Conservation (phyloP, 768 basidiomycete species). For the Mycena latifolia region DNA sequence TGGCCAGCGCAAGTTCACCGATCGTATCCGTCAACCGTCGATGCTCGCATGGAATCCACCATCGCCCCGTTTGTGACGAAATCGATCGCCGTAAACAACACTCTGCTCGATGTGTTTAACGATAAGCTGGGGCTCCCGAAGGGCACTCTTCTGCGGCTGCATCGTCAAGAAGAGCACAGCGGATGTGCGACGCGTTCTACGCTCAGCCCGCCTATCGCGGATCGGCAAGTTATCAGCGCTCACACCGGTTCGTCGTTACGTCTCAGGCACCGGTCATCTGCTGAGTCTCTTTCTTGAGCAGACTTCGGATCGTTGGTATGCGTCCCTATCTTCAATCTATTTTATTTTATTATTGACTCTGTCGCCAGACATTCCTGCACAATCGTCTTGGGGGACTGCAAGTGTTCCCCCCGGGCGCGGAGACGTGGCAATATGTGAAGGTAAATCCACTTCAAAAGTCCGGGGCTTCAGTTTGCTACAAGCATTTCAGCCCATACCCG, state of each 20-base stretch:
- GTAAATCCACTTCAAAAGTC: too few relatives aligned
- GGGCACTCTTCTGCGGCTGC: slow-evolving; percentile 44
- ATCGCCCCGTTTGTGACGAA: slow-evolving; percentile 42
- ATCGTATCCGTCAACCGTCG: slow-evolving; percentile 56
- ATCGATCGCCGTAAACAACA: slow-evolving; percentile 49
- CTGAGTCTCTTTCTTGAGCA: too few relatives aligned
- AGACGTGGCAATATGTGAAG: background rate
- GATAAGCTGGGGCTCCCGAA: slow-evolving; percentile 54
- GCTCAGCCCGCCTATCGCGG: slow-evolving; percentile 46
- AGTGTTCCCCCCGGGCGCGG: background rate
- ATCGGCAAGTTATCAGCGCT: too few relatives aligned
- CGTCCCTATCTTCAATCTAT: too few relatives aligned
- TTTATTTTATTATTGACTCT: too few relatives aligned
- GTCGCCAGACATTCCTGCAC: background rate
- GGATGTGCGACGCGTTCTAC: slow-evolving; percentile 59
- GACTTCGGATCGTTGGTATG: too few relatives aligned
- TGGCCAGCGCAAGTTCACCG: slow-evolving; percentile 57
- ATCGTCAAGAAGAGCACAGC: slow-evolving; percentile 49
- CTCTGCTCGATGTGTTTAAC: slow-evolving; percentile 57
- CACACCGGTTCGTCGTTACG: too few relatives aligned
- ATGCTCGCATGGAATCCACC: slow-evolving; percentile 50
- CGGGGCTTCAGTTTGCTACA: too few relatives aligned
- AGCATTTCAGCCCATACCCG: background rate
- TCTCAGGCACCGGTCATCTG: too few relatives aligned
- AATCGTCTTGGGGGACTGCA: background rate